Evolutionary conservation across 2,329 filamentous ascomycete species (phyloP).

Genomic region (Triangularia setosa): DNA sequence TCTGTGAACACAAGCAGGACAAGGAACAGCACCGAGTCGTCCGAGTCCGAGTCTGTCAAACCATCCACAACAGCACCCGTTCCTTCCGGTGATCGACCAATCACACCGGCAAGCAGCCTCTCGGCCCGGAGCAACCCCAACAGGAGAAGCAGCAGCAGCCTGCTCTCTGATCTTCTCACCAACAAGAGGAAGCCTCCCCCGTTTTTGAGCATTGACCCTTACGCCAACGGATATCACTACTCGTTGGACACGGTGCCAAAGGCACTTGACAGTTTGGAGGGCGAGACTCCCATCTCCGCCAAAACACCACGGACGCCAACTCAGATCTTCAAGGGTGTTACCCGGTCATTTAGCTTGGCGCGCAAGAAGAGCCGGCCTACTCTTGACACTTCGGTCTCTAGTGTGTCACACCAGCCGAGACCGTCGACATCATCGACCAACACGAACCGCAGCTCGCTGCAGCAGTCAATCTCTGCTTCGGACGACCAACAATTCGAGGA

Average conservation of each 20-base stretch:
- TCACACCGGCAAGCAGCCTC: constrained; percentile 21
- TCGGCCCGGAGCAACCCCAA: constrained; percentile 35
- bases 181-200: constrained; percentile 38
- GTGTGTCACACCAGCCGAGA: background rate
- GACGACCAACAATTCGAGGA: constrained; percentile 25
- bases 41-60: constrained; percentile 11
- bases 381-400: constrained; percentile 8
- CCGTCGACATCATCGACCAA: background rate
- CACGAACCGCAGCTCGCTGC: constrained; percentile 1
- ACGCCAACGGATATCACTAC: constrained; percentile 38
- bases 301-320: constrained; percentile 40
- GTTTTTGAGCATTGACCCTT: constrained; percentile 55
- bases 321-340: constrained; percentile 44
- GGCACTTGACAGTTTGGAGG: constrained; percentile 21
- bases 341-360: constrained; percentile 50
- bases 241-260: constrained; percentile 27
- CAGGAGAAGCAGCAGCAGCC: constrained; percentile 39
- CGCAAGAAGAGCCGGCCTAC: constrained; percentile 48
- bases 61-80: background rate
- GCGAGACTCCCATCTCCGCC: constrained; percentile 33
- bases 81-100: constrained; percentile 21
- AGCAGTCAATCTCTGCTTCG: constrained; percentile 8
- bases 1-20: constrained; percentile 28
- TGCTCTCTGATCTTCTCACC: constrained; percentile 33
- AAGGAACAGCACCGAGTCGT: constrained; percentile 27